These are phyloP conservation scores for Zygoascus sp. DNA, from an alignment of 1,139 yeast species.

Conservation along the genomic window DNA sequence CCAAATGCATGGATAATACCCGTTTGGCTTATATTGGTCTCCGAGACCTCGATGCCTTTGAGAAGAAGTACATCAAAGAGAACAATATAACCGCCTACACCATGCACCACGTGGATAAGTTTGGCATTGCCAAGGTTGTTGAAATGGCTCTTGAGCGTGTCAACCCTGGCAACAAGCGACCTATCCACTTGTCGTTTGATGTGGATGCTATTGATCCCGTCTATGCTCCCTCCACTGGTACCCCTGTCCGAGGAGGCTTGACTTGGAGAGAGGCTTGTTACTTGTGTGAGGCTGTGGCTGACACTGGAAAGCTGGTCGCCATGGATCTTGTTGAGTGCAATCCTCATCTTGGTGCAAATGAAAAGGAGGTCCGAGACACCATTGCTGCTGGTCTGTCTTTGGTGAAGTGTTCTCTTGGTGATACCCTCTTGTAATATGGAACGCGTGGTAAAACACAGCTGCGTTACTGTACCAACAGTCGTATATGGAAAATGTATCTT, in stretches of 20 bases:
- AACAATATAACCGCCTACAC: constrained; percentile 79
- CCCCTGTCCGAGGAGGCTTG: constrained; percentile 95
- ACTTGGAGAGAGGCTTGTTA: constrained; percentile 92
- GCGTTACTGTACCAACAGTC: too few relatives aligned
- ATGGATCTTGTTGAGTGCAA: constrained; percentile 92
- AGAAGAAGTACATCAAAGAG: constrained; percentile 66
- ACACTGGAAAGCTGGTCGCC: constrained; percentile 77
- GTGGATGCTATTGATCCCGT: constrained; percentile 96
- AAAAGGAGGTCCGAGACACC: constrained; percentile 74
- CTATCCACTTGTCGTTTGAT: constrained; percentile 88
- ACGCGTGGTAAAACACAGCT: too few relatives aligned
- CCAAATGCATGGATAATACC: constrained; percentile 57
- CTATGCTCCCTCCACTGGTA: constrained; percentile 95
- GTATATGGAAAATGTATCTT: too few relatives aligned
- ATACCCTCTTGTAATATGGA: constrained; percentile 66
- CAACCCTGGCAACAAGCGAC: constrained; percentile 68
- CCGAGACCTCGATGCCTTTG: constrained; percentile 88
- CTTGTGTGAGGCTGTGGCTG: constrained; percentile 87
- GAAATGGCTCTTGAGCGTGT: constrained; percentile 84
- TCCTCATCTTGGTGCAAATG: constrained; percentile 80
- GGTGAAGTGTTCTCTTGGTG: constrained; percentile 92
- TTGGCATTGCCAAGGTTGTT: constrained; percentile 85
- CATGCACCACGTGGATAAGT: constrained; percentile 94
- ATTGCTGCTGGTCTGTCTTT: constrained; percentile 87
- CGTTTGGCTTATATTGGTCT: constrained; percentile 91